A percentile compares a stretch with the other conserved stretches of the same genome.
Evolutionary conservation across 2,329 filamentous ascomycete genomes (phyloP).

Genomic region (Colletotrichum ledebouriae): DNA sequence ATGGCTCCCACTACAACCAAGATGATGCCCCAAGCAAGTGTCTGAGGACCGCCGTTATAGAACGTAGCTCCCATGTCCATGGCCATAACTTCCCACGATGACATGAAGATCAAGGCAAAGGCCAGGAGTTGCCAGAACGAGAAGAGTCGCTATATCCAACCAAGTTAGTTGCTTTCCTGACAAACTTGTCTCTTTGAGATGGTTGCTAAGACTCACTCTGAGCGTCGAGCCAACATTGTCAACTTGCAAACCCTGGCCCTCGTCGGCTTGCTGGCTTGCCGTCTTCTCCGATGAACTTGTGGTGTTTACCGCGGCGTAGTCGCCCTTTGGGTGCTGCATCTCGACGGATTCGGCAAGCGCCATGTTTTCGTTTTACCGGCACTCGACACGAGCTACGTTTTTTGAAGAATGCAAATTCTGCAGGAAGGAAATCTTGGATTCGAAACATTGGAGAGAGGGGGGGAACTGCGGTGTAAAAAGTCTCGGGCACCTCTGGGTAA

Average conservation of each 20-base stretch:
- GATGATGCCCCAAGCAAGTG: constrained; percentile 37
- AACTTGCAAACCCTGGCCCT: not conserved
- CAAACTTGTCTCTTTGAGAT: not conserved
- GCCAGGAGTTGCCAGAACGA: constrained; percentile 38
- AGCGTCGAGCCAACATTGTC: constrained; percentile 28
- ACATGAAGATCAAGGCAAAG: constrained; percentile 40
- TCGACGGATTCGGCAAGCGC: not conserved
- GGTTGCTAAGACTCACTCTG: not conserved
- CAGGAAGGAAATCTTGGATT: not conserved
- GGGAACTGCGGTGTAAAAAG: not conserved
- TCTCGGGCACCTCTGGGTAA: not conserved
- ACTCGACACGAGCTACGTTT: too few relatives aligned
- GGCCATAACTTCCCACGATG: constrained; percentile 40
- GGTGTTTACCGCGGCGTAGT: constrained; percentile 33
- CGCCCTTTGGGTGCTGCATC: constrained; percentile 26
- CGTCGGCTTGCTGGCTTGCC: constrained; percentile 1
- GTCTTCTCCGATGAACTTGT: constrained; percentile 33
- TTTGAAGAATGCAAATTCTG: too few relatives aligned
- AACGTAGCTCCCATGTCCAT: constrained; percentile 40
- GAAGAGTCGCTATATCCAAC: constrained; percentile 21
- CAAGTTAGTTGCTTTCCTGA: not conserved
- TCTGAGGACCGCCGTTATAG: constrained; percentile 39
- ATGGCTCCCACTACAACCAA: constrained; percentile 38
- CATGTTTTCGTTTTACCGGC: not conserved
- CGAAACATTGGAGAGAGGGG: not conserved